Evolutionary conservation across 257 asterid genomes (phyloP), one percentile per base, ranked within the genome.

Genomic region (Asclepias syriaca): DNA sequence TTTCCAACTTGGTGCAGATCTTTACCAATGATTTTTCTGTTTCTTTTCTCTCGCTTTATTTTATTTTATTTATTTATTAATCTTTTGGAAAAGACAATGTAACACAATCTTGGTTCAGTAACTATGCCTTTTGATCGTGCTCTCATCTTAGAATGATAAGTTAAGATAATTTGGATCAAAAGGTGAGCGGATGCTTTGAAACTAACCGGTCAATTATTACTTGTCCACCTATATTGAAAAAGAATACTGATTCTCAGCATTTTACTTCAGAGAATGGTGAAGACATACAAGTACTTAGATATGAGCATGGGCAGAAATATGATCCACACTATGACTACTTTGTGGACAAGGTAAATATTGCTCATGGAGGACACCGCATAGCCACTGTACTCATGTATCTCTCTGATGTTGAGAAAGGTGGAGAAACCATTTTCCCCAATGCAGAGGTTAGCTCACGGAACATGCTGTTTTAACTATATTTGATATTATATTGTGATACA

Each of bases 331-430:
- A 77, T 43, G 99, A 95, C 78, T 95, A 95, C 83, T 95, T 95
- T 45, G 12, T 77, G 24, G 99, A 92, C 82, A 83, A 86, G 87
- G 94, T 86, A 74, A 95, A 92, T 80, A 79, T 88, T 66, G 90
- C 78, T 59, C 98, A 91, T 57, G 99, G 99, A 43, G 99, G 99
- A 48, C 98, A 95, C 82, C 92, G 99, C 19, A 37, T 86, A 73
- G 99, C 96, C 39, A 95, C 99, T 9, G 94, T 95, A 67, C 89
- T 95, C 73, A 85, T 95, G 98, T 95, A 95, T 84, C 98, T 95
- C 21, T 76, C 85, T 37, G 96, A 95, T 80, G 98, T 95, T 18
- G 89, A 74, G 74, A 92, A 90, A 81, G 99, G 99, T 61, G 99
- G 98, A 59, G 99, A 95, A 88, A 92, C 99, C 61, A 96, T 87